Evolutionary conservation across 805 yeast species (phyloP).

Genomic region (Saccharomycopsis fibuligera): DNA sequence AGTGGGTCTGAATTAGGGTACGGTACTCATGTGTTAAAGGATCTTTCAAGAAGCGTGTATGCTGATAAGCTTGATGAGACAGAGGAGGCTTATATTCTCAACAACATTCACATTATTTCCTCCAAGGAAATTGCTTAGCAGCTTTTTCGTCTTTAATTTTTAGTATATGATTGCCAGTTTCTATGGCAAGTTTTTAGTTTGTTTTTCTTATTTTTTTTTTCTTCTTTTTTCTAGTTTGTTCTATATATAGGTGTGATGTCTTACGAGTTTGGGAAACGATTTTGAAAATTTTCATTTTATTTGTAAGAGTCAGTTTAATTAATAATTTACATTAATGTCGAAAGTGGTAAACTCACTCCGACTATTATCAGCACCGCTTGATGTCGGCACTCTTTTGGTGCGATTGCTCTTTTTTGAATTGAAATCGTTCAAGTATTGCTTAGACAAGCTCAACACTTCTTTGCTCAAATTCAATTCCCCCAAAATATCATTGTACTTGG

Average conservation of each 20-base stretch:
- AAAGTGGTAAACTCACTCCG: not conserved
- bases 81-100: constrained; percentile 30
- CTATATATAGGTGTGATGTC: not conserved
- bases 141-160: not conserved
- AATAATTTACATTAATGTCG: constrained; percentile 4
- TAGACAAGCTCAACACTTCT: constrained; percentile 14
- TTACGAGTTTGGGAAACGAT: no score
- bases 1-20: constrained; percentile 62
- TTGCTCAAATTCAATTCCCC: constrained; percentile 16
- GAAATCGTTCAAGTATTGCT: constrained; percentile 2
- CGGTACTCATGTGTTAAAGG: constrained; percentile 52
- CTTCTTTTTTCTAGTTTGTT: not conserved
- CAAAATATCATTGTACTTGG: constrained; percentile 14
- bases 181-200: not conserved
- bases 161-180: no score
- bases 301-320: no score
- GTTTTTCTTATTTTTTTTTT: no score
- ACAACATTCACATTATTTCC: constrained; percentile 30
- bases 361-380: not conserved
- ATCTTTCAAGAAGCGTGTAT: constrained; percentile 51
- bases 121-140: constrained; percentile 7
- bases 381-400: not conserved
- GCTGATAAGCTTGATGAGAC: constrained; percentile 35
- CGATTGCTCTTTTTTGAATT: not conserved
- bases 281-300: no score